A percentile compares a stretch with the other conserved stretches of the same genome.
Evolutionary conservation across 2,329 filamentous ascomycete species (phyloP).

Genomic region (Fusarium sp.): DNA sequence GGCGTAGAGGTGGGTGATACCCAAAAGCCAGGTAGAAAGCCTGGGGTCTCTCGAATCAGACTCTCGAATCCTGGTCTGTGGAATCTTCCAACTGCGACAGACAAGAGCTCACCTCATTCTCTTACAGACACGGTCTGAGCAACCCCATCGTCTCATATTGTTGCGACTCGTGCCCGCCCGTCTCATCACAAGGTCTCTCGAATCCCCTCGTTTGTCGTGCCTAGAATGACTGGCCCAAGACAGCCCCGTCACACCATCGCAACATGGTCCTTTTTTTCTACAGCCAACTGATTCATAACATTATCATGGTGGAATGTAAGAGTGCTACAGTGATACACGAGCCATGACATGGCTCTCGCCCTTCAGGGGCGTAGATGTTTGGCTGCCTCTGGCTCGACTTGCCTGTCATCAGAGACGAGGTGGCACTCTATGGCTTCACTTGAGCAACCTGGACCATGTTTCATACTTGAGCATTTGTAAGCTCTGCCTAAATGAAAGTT

Average conservation of each 20-base stretch:
- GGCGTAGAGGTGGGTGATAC: neutral
- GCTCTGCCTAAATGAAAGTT: neutral
- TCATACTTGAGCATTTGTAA: neutral
- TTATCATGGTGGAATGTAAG: conserved; percentile 1
- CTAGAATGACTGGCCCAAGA: conserved; percentile 2
- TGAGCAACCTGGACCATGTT: neutral
- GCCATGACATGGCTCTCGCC: neutral
- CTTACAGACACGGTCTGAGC: neutral
- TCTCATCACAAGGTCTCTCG: conserved; percentile 9
- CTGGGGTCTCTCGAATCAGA: neutral
- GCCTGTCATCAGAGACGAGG: neutral
- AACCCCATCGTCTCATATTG: conserved; percentile 17
- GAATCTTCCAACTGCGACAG: neutral
- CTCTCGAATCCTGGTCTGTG: neutral
- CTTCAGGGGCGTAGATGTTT: neutral
- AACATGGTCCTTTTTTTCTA: neutral
- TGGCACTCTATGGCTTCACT: neutral
- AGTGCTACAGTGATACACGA: conserved; percentile 9
- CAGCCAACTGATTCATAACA: neutral
- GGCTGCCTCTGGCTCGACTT: neutral
- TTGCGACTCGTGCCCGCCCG: neutral
- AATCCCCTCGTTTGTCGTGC: conserved; percentile 8
- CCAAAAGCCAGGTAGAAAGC: neutral
- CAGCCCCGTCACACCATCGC: conserved; percentile 15
- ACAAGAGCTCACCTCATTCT: neutral